Evolutionary conservation across 2,329 filamentous ascomycete genomes (phyloP).

Genomic region (Cytospora piceicola): DNA sequence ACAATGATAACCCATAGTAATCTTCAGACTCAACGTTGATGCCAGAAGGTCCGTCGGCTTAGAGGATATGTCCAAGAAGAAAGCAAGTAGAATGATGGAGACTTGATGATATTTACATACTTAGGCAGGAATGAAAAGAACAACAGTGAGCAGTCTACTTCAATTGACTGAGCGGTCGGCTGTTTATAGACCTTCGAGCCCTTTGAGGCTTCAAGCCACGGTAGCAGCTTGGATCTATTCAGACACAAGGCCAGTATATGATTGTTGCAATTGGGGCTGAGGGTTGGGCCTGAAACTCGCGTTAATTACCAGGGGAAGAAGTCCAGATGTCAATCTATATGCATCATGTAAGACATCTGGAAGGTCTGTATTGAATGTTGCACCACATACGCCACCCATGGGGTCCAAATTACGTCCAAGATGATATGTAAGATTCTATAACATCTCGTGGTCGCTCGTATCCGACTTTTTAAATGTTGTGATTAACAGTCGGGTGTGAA

Average conservation of each 20-base stretch:
- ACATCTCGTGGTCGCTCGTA: background rate
- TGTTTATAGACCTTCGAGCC: background rate
- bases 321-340: background rate
- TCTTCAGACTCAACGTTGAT: background rate
- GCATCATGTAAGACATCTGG: background rate
- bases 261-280: background rate
- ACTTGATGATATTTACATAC: background rate
- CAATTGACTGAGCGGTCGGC: background rate
- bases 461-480: background rate
- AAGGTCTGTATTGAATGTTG: background rate
- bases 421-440: background rate
- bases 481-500: background rate
- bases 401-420: background rate
- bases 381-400: slow-evolving; percentile 1
- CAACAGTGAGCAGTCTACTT: background rate
- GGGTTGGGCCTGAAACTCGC: background rate
- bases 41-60: background rate
- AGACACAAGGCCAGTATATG: background rate
- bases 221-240: background rate
- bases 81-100: background rate
- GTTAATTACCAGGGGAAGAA: background rate
- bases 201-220: background rate
- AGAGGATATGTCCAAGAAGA: background rate
- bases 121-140: background rate
- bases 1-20: background rate